A percentile compares a stretch with the other conserved stretches of the same genome.
Evolutionary conservation across 805 yeast genomes (phyloP).

Genomic region (Saccharomycopsis sp.): DNA sequence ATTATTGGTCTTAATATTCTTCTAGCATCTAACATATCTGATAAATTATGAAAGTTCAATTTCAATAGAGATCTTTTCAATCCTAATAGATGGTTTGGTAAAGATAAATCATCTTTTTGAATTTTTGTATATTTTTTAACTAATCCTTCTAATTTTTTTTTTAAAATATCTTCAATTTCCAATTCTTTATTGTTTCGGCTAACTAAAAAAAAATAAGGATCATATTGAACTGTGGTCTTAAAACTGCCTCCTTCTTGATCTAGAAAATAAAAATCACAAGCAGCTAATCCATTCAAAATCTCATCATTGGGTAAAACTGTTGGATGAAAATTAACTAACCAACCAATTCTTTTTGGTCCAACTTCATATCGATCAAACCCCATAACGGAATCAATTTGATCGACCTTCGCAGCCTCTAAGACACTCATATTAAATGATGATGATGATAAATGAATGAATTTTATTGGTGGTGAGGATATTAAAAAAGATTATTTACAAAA

Average conservation of each 20-base stretch:
- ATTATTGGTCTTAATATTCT: conserved; percentile 59
- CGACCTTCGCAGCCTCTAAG: conserved; percentile 48
- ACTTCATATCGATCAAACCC: conserved; percentile 76
- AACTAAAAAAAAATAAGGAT: conserved; percentile 76
- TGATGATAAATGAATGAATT: conserved; percentile 20
- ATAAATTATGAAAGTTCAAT: conserved; percentile 62
- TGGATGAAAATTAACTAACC: conserved; percentile 93
- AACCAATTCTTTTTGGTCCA: conserved; percentile 68
- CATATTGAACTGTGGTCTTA: conserved; percentile 71
- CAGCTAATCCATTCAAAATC: conserved; percentile 60
- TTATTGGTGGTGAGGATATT: conserved; percentile 22
- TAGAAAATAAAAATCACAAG: conserved; percentile 86
- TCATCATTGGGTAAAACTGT: conserved; percentile 46
- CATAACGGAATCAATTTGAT: conserved; percentile 68
- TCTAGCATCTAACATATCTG: conserved; percentile 69
- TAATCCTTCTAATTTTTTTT: conserved; percentile 52
- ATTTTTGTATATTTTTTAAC: conserved; percentile 48
- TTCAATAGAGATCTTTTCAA: conserved; percentile 51
- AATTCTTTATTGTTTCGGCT: conserved; percentile 41
- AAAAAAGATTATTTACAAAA: background rate
- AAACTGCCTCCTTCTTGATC: conserved; percentile 97
- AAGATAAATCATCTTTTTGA: conserved; percentile 65
- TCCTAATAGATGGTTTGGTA: conserved; percentile 85
- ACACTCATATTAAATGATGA: no score
- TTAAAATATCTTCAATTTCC: conserved; percentile 79